phyloP scores from a whole-genome alignment of 1,284 basidiomycete species.

The Pterula multifida region DNA sequence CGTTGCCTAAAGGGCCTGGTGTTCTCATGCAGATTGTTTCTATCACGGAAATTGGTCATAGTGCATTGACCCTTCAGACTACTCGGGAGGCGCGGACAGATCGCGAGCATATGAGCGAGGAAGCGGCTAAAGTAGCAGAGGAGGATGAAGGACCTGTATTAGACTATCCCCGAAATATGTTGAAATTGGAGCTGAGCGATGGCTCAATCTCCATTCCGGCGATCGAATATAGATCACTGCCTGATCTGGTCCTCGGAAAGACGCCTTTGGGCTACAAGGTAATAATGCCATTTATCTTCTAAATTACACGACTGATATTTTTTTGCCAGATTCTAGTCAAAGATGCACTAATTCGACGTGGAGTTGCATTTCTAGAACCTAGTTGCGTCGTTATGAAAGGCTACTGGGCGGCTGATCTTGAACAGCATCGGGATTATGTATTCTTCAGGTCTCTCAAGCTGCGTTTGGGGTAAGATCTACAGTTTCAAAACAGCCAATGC shows the following conservation, averaged over 20 bases:
- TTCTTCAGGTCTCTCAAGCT: slow-evolving; percentile 43
- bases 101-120: slow-evolving; percentile 30
- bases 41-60: slow-evolving; percentile 64
- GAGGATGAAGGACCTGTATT: slow-evolving; percentile 60
- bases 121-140: slow-evolving; percentile 33
- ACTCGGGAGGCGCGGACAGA: slow-evolving; percentile 52
- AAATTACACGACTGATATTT: slow-evolving; percentile 5
- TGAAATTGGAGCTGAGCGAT: slow-evolving; percentile 57
- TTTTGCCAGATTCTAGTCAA: slow-evolving; percentile 58
- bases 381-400: slow-evolving; percentile 45
- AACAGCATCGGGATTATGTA: slow-evolving; percentile 33
- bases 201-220: slow-evolving; percentile 49
- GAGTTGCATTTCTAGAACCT: slow-evolving; percentile 61
- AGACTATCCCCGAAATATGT: slow-evolving; percentile 59
- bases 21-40: slow-evolving; percentile 59
- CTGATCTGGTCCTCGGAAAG: slow-evolving; percentile 46
- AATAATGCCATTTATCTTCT: too few relatives aligned
- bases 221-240: slow-evolving; percentile 53
- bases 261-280: slow-evolving; percentile 70
- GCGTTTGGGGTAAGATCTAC: slow-evolving; percentile 46
- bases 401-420: slow-evolving; percentile 45
- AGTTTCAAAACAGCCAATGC: slow-evolving; percentile 3
- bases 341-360: slow-evolving; percentile 46
- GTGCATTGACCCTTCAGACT: slow-evolving; percentile 57
- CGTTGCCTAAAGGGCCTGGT: slow-evolving; percentile 24